These are phyloP conservation scores for Sanguinoderma infundibulare DNA, from an alignment of 1,284 basidiomycete species.

Conservation along the genomic window DNA sequence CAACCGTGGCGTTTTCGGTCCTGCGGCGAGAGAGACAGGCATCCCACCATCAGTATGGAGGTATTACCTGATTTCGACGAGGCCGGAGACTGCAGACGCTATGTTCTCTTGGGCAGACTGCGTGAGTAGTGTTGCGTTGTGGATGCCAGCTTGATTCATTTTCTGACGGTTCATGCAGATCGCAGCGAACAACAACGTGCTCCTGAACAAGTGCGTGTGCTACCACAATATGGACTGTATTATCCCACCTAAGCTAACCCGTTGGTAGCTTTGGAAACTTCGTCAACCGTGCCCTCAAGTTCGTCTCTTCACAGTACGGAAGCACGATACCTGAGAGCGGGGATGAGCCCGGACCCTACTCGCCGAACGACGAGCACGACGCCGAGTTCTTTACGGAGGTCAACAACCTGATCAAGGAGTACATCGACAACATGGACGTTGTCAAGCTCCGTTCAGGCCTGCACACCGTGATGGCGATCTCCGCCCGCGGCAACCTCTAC, in stretches of 20 bases:
- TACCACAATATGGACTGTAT: not conserved
- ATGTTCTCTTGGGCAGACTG: constrained; percentile 99
- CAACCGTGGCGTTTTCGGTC: constrained; percentile 97
- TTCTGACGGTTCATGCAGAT: constrained; percentile 52
- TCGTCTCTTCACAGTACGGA: constrained; percentile 88
- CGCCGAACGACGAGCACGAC: constrained; percentile 72
- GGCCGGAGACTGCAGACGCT: constrained; percentile 94
- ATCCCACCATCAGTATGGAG: constrained; percentile 96
- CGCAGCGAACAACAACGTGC: constrained; percentile 90
- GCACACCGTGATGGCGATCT: constrained; percentile 89
- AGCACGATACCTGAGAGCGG: constrained; percentile 80
- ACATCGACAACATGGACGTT: constrained; percentile 87
- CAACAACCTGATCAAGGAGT: constrained; percentile 82
- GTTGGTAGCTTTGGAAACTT: constrained; percentile 91
- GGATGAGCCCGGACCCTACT: constrained; percentile 69
- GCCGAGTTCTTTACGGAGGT: constrained; percentile 82
- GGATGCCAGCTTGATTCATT: not conserved
- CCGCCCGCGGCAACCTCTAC: constrained; percentile 93
- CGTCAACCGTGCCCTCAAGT: constrained; percentile 94
- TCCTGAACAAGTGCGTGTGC: constrained; percentile 86
- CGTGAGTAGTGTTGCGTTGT: constrained; percentile 49
- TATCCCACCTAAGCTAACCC: constrained; percentile 8
- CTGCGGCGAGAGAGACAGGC: constrained; percentile 91
- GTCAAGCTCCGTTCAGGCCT: constrained; percentile 92
- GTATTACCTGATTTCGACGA: constrained; percentile 92